Base-by-base conservation (phyloP, 495 filamentous ascomycete genomes). In the Penicillium macrosclerotiorum region DNA sequence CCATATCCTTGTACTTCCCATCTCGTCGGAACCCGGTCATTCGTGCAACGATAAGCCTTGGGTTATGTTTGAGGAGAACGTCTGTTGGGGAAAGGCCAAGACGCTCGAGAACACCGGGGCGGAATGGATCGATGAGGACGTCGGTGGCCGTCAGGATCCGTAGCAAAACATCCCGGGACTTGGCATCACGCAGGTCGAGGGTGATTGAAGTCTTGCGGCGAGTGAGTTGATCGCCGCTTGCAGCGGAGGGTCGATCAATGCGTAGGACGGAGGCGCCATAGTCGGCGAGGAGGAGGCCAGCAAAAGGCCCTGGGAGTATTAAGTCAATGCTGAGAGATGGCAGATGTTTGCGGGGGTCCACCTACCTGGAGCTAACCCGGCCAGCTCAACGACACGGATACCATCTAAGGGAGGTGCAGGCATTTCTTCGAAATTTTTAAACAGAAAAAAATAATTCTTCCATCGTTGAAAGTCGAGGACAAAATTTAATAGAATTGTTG, bases 81-180 rank as follows among this genome's bases (percentile, higher is more conserved):
- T 74, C 66, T 4, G 54, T 54, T 0, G 92, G 90, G 0, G 79
- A 80, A 0, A 96, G 79, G 9, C 82, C 82, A 11, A 93, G 82
- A 32, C 83, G 84, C 63, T 96, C 92, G 11, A 97, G 77, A 5
- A 94, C 87, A 11, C 89, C 89, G 0, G 91, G 92, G 0, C 92
- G 87, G 73, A 86, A 96, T 4, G 92, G 92, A 64, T 97, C 92
- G 56, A 97, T 92, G 11, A 96, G 65, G 30, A 96, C 71, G 63
- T 96, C 90, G 37, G 83, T 79, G 11, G 68, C 55, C 3, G 64
- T 59, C 8, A 85, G 71, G 8, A 96, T 72, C 35, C 74, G 65
- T 46, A 83, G 82, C 23, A 96, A 62, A 2, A 96, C 67, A 2
- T 71, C 64, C 8, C 83, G 62, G 3, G 84, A 88, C 7, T 62